These are phyloP conservation scores for Cryptosporidium tyzzeri DNA, from an alignment of 169 alveolate species.

Conservation along the genomic window DNA sequence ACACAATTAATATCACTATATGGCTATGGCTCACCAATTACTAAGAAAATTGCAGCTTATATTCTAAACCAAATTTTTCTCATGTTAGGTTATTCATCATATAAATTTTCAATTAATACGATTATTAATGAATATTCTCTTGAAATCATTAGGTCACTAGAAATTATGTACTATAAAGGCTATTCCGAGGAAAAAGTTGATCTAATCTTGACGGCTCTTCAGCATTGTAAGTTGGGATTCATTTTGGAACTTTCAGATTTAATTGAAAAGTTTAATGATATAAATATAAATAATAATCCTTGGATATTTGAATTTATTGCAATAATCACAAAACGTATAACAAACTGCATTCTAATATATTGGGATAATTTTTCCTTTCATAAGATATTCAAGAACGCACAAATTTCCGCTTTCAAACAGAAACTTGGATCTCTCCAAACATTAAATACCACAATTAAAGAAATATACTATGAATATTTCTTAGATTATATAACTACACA, in stretches of 20 bases:
- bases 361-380: background rate
- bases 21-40: background rate
- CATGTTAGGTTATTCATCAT: background rate
- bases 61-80: background rate
- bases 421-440: background rate
- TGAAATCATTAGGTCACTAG: slow-evolving; percentile 39
- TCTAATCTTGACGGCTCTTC: background rate
- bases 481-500: background rate
- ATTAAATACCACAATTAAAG: background rate
- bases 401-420: background rate
- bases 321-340: background rate
- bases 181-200: background rate
- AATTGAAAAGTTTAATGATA: slow-evolving; percentile 18
- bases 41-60: background rate
- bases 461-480: background rate
- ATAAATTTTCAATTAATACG: background rate
- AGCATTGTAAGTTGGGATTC: slow-evolving; percentile 12
- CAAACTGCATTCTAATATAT: background rate
- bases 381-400: background rate
- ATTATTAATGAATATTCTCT: slow-evolving; percentile 9
- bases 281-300: slow-evolving; percentile 18
- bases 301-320: slow-evolving; percentile 46
- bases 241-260: slow-evolving; percentile 18
- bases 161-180: slow-evolving; percentile 16
- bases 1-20: background rate